Evolutionary conservation across 2,329 filamentous ascomycete genomes (phyloP).

Genomic region (Fusarium setosum): DNA sequence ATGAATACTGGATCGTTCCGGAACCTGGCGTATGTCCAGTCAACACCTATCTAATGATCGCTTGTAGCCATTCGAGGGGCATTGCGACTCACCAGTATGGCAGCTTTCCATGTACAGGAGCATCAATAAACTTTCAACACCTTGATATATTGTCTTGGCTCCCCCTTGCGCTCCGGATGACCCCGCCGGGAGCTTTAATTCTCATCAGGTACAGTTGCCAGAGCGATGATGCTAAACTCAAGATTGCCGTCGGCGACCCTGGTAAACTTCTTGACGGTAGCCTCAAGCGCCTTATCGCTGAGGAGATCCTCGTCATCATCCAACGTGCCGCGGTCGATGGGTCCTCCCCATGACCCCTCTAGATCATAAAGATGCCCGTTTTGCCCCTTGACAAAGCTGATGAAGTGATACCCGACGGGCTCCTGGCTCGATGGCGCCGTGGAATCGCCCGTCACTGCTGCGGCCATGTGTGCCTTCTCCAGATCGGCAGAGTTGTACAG

Average conservation of each 20-base stretch:
- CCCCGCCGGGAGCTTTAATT: constrained; percentile 10
- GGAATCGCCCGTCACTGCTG: constrained; percentile 76
- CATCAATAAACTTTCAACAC: too few relatives aligned
- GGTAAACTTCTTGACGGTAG: constrained; percentile 62
- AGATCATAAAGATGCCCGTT: constrained; percentile 80
- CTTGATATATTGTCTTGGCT: too few relatives aligned
- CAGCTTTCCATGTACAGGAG: too few relatives aligned
- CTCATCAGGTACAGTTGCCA: constrained; percentile 40
- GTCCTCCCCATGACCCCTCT: constrained; percentile 80
- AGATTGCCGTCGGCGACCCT: constrained; percentile 49
- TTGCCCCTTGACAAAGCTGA: constrained; percentile 79
- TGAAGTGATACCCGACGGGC: constrained; percentile 78
- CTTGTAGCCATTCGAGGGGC: too few relatives aligned
- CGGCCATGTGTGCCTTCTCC: constrained; percentile 78
- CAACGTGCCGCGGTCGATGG: constrained; percentile 72
- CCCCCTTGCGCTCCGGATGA: background rate
- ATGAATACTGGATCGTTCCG: too few relatives aligned
- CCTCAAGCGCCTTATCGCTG: constrained; percentile 74
- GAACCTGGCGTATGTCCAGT: too few relatives aligned
- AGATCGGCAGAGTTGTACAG: constrained; percentile 78
- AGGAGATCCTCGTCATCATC: constrained; percentile 69
- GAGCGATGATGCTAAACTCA: constrained; percentile 54
- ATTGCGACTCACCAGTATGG: too few relatives aligned
- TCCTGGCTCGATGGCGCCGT: constrained; percentile 70
- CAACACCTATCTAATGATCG: too few relatives aligned